Conservation (phyloP, 2,329 filamentous ascomycete species). For the Helminthosporium solani region DNA sequence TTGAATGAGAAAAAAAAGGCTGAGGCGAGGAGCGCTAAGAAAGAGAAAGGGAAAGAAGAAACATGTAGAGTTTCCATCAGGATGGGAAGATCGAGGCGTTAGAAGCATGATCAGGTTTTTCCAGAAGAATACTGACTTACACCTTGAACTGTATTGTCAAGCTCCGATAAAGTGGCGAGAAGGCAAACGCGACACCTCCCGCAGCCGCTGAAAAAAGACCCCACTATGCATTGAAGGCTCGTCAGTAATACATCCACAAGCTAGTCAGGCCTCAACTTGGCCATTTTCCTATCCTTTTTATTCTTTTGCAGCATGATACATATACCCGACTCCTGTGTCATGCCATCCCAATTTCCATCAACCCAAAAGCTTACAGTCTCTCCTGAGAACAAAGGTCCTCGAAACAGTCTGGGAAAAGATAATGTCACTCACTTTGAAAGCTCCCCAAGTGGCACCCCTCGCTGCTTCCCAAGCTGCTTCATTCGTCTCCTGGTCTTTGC, state of each 20-base stretch:
- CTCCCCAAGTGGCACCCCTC: constrained; percentile 66
- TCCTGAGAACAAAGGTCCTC: not conserved
- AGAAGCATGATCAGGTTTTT: not conserved
- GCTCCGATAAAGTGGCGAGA: constrained; percentile 71
- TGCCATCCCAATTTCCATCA: not conserved
- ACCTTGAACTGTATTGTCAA: constrained; percentile 40
- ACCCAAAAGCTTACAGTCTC: not conserved
- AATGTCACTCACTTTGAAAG: constrained; percentile 56
- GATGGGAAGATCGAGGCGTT: not conserved
- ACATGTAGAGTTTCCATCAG: not conserved
- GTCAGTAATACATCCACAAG: not conserved
- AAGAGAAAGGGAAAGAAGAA: not conserved
- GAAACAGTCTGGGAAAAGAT: not conserved
- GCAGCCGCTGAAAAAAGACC: constrained; percentile 65
- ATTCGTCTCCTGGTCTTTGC: constrained; percentile 64
- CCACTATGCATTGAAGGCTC: too few species aligned
- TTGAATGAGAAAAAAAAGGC: constrained; percentile 5
- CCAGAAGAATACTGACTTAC: constrained; percentile 16
- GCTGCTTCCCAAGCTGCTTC: constrained; percentile 71
- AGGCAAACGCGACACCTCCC: constrained; percentile 61
- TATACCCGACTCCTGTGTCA: too few species aligned
- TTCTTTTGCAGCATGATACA: too few species aligned
- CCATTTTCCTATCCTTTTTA: too few species aligned
- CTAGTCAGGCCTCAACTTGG: too few species aligned
- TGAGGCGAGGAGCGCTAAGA: constrained; percentile 1